Evolutionary conservation across 2,329 filamentous ascomycete genomes (phyloP).

Genomic region (Chrysoporthe puriensis): DNA sequence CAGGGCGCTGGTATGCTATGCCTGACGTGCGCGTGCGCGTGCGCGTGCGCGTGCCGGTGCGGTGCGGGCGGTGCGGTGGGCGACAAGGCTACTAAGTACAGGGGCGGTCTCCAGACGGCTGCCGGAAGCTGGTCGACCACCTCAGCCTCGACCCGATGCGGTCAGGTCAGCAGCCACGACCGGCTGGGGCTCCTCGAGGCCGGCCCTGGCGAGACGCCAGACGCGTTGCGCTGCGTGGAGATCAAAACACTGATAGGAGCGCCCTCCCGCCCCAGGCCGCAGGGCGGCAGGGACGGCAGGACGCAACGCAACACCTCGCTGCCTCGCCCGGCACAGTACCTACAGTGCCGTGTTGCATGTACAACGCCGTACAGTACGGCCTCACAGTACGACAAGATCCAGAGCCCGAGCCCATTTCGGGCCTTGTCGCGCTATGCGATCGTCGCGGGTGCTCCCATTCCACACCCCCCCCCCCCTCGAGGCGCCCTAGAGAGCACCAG

Average conservation of each 20-base stretch:
- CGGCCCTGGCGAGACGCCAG: neutral
- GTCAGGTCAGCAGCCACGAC: neutral
- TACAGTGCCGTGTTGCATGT: neutral
- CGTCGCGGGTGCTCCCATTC: neutral
- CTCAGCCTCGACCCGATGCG: too few species aligned
- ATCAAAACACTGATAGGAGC: neutral
- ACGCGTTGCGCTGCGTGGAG: neutral
- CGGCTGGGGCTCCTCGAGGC: neutral
- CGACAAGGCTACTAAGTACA: too few species aligned
- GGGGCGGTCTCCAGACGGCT: neutral
- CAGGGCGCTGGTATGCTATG: neutral
- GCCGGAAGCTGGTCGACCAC: neutral
- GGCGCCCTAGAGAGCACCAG: neutral
- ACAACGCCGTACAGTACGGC: constrained; percentile 1
- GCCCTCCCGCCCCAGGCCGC: neutral
- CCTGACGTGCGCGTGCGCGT: too few species aligned
- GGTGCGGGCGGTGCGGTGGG: too few species aligned
- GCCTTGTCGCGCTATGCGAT: constrained; percentile 8
- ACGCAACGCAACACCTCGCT: neutral
- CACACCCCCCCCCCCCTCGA: neutral
- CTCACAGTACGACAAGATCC: neutral
- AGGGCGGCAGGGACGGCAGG: neutral
- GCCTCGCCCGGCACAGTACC: neutral
- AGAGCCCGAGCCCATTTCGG: neutral
- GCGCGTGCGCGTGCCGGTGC: too few species aligned